Evolutionary conservation across 345 rosid genomes (phyloP), one percentile per base, ranked within the genome.

Genomic region (Populus nigra): DNA sequence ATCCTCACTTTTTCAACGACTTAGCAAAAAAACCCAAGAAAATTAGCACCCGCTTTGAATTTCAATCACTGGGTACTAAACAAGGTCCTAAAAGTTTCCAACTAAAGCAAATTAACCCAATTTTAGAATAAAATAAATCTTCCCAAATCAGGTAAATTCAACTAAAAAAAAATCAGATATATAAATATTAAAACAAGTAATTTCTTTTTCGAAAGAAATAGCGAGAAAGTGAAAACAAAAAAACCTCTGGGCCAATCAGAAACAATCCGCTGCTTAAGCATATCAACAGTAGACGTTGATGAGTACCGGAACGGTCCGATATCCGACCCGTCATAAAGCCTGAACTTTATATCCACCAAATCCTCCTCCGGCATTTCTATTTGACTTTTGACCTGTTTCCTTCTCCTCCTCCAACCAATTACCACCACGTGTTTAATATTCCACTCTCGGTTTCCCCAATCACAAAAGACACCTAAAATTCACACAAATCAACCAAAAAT

Each of bases 241-340:
- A 3, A 77, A 92, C 97, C 98, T 91, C 88, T 92, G 61, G 98
- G 98, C 97, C 97, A 94, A 87, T 94, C 97, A 45, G 94, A 89
- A 76, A 94, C 93, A 68, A 92, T 88, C 76, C 97, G 83, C 84
- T 94, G 98, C 88, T 94, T 94, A 69, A 94, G 91, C 85, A 89
- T 81, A 79, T 94, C 98, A 7, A 94, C 88, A 5, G 98, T 94
- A 10, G 98, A 94, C 0, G 96, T 87, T 22, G 93, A 66, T 2
- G 96, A 88, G 91, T 90, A 94, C 65, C 89, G 88, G 82, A 94
- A 91, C 0, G 98, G 98, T 10, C 98, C 98, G 86, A 94, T 87
- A 71, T 94, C 98, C 35, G 97, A 92, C 68, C 97, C 98, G 82
- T 94, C 98, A 79, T 87, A 94, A 68, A 94, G 83, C 88, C 96